Percentiles rank a stretch among this genome's conserved stretches.
phyloP scores from a whole-genome alignment of 805 yeast species.

The Kuraishia piskuri region DNA sequence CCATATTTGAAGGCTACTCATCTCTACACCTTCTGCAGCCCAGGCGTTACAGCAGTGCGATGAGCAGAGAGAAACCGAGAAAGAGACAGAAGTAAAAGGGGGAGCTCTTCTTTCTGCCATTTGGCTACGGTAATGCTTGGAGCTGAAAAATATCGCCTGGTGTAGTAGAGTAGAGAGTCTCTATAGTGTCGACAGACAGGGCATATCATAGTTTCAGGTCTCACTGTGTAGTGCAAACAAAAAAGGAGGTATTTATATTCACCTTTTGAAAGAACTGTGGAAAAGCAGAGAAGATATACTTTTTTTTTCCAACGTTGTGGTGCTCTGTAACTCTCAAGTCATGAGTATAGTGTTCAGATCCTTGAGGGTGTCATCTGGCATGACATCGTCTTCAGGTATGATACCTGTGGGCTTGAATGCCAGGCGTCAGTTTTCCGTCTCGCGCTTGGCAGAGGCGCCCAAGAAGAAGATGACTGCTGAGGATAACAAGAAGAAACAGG shows the following conservation, averaged over 20 bases:
- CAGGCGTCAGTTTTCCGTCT: not conserved
- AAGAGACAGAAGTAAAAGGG: not conserved
- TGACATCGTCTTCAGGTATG: not conserved
- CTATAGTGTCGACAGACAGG: not conserved
- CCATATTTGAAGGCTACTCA: too few relatives aligned
- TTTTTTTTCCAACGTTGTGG: too few relatives aligned
- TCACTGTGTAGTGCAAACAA: too few relatives aligned
- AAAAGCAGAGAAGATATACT: too few relatives aligned
- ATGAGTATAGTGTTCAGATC: not conserved
- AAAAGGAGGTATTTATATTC: too few relatives aligned
- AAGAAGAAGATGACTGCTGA: constrained; percentile 1
- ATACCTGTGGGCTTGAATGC: not conserved
- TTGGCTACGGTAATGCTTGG: not conserved
- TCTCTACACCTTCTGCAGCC: too few relatives aligned
- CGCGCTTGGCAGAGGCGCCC: not conserved
- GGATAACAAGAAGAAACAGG: constrained; percentile 2
- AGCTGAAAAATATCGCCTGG: not conserved
- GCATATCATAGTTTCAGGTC: too few relatives aligned
- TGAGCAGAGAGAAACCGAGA: not conserved
- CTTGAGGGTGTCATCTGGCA: not conserved
- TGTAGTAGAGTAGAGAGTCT: not conserved
- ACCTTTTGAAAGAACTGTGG: too few relatives aligned
- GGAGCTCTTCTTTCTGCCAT: not conserved
- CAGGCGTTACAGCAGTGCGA: too few relatives aligned
- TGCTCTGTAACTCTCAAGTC: not conserved